Evolutionary conservation across 2,329 filamentous ascomycete genomes (phyloP).

Genomic region (Exophiala alcalophila): DNA sequence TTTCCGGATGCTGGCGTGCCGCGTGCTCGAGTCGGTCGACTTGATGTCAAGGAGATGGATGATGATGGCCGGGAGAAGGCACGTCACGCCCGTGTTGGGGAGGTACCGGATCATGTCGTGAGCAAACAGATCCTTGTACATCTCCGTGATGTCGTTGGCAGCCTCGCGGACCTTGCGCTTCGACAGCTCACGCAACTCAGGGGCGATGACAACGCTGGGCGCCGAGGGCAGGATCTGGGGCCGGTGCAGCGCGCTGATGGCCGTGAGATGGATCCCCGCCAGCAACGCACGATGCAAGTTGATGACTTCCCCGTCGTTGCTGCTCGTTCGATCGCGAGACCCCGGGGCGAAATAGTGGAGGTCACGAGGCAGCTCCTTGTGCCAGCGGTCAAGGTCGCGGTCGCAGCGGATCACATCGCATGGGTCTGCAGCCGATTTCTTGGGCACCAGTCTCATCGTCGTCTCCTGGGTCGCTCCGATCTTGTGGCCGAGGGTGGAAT

Average conservation of each 20-base stretch:
- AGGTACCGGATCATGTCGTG: conserved; percentile 73
- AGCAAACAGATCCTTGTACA: conserved; percentile 72
- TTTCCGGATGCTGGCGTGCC: conserved; percentile 70
- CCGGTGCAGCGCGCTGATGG: conserved; percentile 83
- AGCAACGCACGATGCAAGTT: conserved; percentile 77
- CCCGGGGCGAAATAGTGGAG: conserved; percentile 61
- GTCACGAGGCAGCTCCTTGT: conserved; percentile 65
- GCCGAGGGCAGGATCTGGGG: conserved; percentile 82
- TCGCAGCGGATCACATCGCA: conserved; percentile 78
- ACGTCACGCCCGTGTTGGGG: conserved; percentile 85
- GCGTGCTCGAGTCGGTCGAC: conserved; percentile 68
- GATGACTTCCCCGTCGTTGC: conserved; percentile 55
- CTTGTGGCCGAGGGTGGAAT: conserved; percentile 83
- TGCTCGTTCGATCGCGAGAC: conserved; percentile 55
- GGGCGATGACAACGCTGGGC: conserved; percentile 54
- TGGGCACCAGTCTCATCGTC: conserved; percentile 86
- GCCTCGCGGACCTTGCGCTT: conserved; percentile 78
- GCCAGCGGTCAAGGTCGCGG: conserved; percentile 74
- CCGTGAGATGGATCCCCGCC: conserved; percentile 92
- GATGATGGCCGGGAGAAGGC: conserved; percentile 87
- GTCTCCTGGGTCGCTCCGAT: conserved; percentile 69
- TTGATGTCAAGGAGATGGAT: conserved; percentile 93
- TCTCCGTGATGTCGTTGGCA: conserved; percentile 79
- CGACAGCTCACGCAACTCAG: conserved; percentile 76
- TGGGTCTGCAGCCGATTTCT: conserved; percentile 78